Base-by-base conservation (phyloP, 768 basidiomycete genomes). In the Tulasnella sp. region DNA sequence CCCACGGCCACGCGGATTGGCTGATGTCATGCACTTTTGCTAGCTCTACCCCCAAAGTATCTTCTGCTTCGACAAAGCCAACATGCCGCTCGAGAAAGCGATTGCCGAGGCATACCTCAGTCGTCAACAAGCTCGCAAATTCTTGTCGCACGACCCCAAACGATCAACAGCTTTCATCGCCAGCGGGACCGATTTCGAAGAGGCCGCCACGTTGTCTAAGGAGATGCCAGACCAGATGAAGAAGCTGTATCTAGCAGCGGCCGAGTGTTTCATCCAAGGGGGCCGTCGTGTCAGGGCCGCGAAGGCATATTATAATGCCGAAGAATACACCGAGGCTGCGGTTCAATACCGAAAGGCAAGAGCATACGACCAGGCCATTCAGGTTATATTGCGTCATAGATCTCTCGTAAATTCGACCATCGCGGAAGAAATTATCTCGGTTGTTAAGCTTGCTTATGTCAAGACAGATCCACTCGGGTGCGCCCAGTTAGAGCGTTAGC, bases 381-480 rank as follows among this genome's bases (percentile, higher is more conserved):
- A 31, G 11, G n/a, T 62, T n/a, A 22, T 62, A 60, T 21, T 27
- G n/a, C 10, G 3, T 2, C 31, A 51, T 10, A 44, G 66, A 9
- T 44, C 62, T 1, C 54, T 67, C 3, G 71, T 82, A 22, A 60
- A 70, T 1, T 22, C 52, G 1, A 66, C 65, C 0, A 66, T 76
- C 2, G 71, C 62, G 0, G 68, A 60, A 31, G 41, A 30, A 15
- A 73, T 84, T 34, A 69, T 68, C 29, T 71, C 71, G 0, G 75
- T 76, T 2, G 78, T 77, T 1, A 73, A 75, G 0, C 50, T 81
- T 21, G 54, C 43, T 25, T 56, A 43, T 31, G 44, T 46, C 15
- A 43, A 29, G 30, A 21, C 15, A 2, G 52, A 41, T 19, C 3
- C 17, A 4, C 41, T 29, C 11, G 43, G 29, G 54, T 56, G 22